Base-by-base conservation (phyloP, 2,329 filamentous ascomycete genomes). In the Exophiala sideris region DNA sequence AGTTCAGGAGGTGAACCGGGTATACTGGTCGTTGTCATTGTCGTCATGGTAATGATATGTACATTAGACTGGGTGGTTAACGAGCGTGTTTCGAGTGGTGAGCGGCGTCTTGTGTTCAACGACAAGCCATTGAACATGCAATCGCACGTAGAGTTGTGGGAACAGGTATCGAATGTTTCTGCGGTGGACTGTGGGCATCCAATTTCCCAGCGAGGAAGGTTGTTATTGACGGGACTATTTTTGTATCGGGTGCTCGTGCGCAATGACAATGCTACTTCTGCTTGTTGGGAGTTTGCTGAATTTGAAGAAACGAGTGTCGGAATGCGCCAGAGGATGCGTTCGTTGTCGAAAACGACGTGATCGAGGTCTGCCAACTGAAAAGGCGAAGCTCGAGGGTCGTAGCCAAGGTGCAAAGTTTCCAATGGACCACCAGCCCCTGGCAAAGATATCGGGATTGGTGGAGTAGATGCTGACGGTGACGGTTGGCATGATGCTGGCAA, bases 1-100 rank as follows among this genome's bases (percentile, higher is more conserved):
- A 95, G 84, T 65, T 89, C 88, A 57, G 87, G 87, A 54, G 87
- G 87, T 61, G 87, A 89, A 69, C 80, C 82, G 44, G 86, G 85
- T 56, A 71, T 76, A 52, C 73, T 76, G 36, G 49, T 45, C 16
- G 46, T 34, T 67, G 67, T 69, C 51, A 74, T 66, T 53, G 72
- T 69, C 66, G 71, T 76, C 67, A 71, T 74, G 52, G 69, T 71
- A 68, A 69, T 62, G 54, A 35, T 47, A 41, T 50, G 51, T 9
- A 41, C 45, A 48, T 55, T 50, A 38, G 50, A 55, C n/a, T 49
- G 39, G 18, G 50, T 34, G 32, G 50, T 53, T 41, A 56, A 52
- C 50, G 56, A 58, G 50, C 49, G 56, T 18, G 34, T 21, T 44
- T 41, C 49, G 45, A 48, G 54, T 48, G 48, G 47, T 44, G 44